phyloP scores from a whole-genome alignment of 2,329 filamentous ascomycete genomes.

The Gremmenia infestans region DNA sequence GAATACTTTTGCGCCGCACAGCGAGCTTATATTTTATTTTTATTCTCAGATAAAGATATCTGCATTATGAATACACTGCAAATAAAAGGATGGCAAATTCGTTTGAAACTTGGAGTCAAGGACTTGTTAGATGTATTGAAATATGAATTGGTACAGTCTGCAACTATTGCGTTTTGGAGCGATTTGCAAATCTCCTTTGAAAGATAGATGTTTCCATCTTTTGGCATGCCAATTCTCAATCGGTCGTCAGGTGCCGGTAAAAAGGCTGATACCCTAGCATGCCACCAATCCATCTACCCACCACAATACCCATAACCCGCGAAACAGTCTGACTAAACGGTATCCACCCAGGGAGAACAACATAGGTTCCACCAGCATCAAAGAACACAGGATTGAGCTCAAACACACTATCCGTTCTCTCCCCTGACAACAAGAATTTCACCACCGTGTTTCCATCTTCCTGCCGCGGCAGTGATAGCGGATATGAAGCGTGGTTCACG shows the following conservation, averaged over 20 bases:
- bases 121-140: no score
- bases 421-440: neutral
- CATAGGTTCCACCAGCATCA: slow-evolving; percentile 3
- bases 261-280: slow-evolving; percentile 3
- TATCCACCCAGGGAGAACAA: neutral
- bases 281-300: slow-evolving; percentile 3
- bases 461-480: neutral
- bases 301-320: neutral
- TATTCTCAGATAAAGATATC: no score
- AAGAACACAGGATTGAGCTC: neutral
- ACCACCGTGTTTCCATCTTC: neutral
- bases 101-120: no score
- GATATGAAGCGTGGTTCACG: neutral
- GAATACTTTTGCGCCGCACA: no score
- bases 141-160: no score
- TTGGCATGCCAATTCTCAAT: slow-evolving; percentile 2
- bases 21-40: no score
- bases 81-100: no score
- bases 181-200: slow-evolving; percentile 1
- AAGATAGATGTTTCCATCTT: neutral
- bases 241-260: slow-evolving; percentile 1
- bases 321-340: neutral
- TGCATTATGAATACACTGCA: no score
- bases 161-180: neutral
- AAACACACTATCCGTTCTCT: neutral